Evolutionary conservation across 495 filamentous ascomycete species (phyloP).

Genomic region (Tuber umbilicatum): DNA sequence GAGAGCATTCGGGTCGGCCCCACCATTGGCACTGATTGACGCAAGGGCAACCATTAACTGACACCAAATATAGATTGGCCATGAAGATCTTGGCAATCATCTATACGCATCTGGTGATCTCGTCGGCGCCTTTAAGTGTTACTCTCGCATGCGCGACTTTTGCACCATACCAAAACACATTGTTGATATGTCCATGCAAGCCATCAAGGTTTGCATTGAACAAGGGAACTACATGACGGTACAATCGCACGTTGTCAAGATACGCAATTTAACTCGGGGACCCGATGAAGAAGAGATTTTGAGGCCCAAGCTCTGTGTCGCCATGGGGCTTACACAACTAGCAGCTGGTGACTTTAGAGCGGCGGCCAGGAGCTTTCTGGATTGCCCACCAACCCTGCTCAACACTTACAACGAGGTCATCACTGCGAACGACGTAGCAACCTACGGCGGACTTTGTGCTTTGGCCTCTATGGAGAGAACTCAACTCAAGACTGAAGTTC

Average conservation of each 20-base stretch:
- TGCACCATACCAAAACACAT: constrained; percentile 65
- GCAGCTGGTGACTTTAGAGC: constrained; percentile 58
- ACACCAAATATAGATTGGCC: constrained; percentile 56
- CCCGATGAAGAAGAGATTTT: constrained; percentile 55
- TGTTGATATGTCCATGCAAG: constrained; percentile 61
- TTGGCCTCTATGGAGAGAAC: constrained; percentile 80
- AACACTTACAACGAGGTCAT: constrained; percentile 64
- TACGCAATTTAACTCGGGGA: constrained; percentile 49
- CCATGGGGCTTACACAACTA: constrained; percentile 64
- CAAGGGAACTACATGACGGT: constrained; percentile 63
- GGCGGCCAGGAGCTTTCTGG: constrained; percentile 67
- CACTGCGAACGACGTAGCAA: constrained; percentile 78
- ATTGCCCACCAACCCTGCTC: constrained; percentile 50
- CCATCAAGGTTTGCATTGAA: constrained; percentile 61
- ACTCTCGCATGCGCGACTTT: constrained; percentile 66
- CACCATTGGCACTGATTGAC: background rate
- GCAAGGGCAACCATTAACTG: background rate
- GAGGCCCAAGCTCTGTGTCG: constrained; percentile 60
- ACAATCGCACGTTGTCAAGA: constrained; percentile 60
- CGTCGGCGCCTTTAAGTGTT: constrained; percentile 57
- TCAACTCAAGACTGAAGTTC: constrained; percentile 65
- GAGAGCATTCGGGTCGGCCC: constrained; percentile 81
- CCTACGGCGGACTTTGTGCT: constrained; percentile 85
- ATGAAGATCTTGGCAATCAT: constrained; percentile 66
- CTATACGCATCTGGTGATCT: constrained; percentile 61